Conservation (phyloP, 495 filamentous ascomycete genomes). For the Aspergillus conjunctus region DNA sequence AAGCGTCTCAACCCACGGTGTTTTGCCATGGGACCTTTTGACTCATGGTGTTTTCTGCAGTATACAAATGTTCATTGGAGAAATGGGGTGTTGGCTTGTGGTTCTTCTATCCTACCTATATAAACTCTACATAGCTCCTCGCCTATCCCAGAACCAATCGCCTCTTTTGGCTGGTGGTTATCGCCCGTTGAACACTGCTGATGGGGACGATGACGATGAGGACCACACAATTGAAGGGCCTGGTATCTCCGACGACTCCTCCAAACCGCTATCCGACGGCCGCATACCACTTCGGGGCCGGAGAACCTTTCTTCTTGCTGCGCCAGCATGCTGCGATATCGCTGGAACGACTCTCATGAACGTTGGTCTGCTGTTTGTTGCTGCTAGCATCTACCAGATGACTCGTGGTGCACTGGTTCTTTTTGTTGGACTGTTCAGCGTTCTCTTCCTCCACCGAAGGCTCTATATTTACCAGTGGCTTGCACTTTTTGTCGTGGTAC, state of each 20-base stretch:
- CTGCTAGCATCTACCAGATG: constrained; percentile 97
- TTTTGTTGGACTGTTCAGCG: constrained; percentile 94
- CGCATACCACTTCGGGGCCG: constrained; percentile 66
- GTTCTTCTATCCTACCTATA: constrained; percentile 67
- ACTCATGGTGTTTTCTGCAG: constrained; percentile 30
- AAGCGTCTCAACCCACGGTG: constrained; percentile 24
- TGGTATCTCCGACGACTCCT: constrained; percentile 43
- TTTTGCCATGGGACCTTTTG: constrained; percentile 1
- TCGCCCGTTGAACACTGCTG: constrained; percentile 55
- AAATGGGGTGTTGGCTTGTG: constrained; percentile 90
- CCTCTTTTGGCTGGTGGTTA: constrained; percentile 63
- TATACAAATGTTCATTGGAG: constrained; percentile 90
- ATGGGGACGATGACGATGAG: constrained; percentile 51
- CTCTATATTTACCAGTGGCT: constrained; percentile 86
- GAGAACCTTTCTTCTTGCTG: constrained; percentile 73
- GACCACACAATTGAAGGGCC: constrained; percentile 36
- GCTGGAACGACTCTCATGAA: constrained; percentile 96
- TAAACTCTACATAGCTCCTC: constrained; percentile 52
- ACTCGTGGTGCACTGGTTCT: constrained; percentile 91
- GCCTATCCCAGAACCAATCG: constrained; percentile 35
- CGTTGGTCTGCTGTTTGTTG: constrained; percentile 88
- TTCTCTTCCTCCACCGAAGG: constrained; percentile 79
- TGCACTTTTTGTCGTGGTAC: constrained; percentile 80
- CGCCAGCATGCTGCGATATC: constrained; percentile 93
- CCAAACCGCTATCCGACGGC: constrained; percentile 52